Base-by-base conservation (phyloP, 352 stramenopile genomes). In the Pythium chondricola region DNA sequence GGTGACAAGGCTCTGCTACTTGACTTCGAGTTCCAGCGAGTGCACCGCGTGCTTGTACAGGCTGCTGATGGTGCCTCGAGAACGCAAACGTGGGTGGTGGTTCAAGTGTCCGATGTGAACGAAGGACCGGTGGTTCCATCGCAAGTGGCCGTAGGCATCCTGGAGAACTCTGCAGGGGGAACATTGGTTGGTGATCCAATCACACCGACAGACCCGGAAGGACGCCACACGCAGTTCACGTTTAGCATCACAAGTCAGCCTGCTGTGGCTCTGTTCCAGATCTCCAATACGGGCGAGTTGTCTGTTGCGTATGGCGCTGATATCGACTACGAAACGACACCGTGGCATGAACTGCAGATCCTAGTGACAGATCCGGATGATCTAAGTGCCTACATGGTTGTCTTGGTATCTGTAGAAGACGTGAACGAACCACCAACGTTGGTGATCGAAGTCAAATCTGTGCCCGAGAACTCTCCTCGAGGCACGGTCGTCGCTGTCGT, bases 401-500 rank as follows among this genome's bases (percentile, higher is more conserved):
- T 74, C 10, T 17, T 53, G 11, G 43, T 74, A 20, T 59, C 33
- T 4, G 26, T 74, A 3, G 13, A 60, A 14, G 50, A 74, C 27
- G 52, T 71, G 4, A 74, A 74, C 43, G 65, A 74, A 26, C 39
- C 61, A 8, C 65, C 65, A 14, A 58, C 47, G 1, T 30, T 67
- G 7, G 27, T 49, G 3, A 16, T 69, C 9, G 43, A 57, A 1
- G n/a, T 57, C 9, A 43, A 33, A n/a, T 8, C 44, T 3, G 9
- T 85, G 6, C n/a, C 48, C 0, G 73, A 85, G 25, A 82, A 85
- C 35, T 17, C 65, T 1, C 56, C 64, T 21, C 57, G 48, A 31
- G 70, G 73, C 25, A 74, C 73, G 4, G 38, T 79, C 6, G 29
- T 85, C 11, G 66, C 52, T 13, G n/a, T 53, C 2, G 18, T 85